Base-by-base conservation (phyloP, 1,284 basidiomycete species). In the Pseudozyma hubeiensis region DNA sequence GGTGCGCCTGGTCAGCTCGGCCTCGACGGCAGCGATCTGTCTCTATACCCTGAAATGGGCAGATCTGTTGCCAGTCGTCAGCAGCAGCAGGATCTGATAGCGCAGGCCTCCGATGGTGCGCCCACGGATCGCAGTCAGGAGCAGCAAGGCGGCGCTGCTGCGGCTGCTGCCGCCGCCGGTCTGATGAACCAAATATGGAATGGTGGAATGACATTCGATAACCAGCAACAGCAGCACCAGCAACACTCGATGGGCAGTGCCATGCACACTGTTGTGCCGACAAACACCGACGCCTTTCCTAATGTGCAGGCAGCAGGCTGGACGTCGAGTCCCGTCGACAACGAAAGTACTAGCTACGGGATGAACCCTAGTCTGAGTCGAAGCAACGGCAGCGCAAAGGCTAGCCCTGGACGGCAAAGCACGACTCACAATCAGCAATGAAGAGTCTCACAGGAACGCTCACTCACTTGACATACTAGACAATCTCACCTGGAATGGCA, bases 161-260 rank as follows among this genome's bases (percentile, higher is more conserved):
- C 57, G 3, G 58, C 58, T 7, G 58, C 57, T 33, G 51, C 57
- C 5, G 58, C 58, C 4, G 58, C 57, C 29, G 64, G 45, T 33
- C 11, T 55, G 44, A 61, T 57, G 50, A 62, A 62, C 34, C 54
- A 57, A 41, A 46, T 67, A 48, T 67, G 64, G 64, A 58, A 62
- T 19, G 19, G 48, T 16, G 54, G 57, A 35, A 31, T 59, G 43
- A 46, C 63, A 7, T 7, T 54, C 10, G 47, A 55, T 14, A 46
- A 35, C 16, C 17, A 54, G 29, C 61, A 51, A 16, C 61, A 55
- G 43, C 47, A 55, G 8, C 54, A 30, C 3, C 43, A 30, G 43
- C 17, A 19, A 19, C 43, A 43, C n/a, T 10, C 35, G 35, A 37
- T 37, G 35, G 10, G 35, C 35, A 37, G 10, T 10, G 14, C 35